These are phyloP conservation scores for Nicotiana attenuata DNA, from an alignment of 257 asterid species.

Conservation along the genomic window DNA sequence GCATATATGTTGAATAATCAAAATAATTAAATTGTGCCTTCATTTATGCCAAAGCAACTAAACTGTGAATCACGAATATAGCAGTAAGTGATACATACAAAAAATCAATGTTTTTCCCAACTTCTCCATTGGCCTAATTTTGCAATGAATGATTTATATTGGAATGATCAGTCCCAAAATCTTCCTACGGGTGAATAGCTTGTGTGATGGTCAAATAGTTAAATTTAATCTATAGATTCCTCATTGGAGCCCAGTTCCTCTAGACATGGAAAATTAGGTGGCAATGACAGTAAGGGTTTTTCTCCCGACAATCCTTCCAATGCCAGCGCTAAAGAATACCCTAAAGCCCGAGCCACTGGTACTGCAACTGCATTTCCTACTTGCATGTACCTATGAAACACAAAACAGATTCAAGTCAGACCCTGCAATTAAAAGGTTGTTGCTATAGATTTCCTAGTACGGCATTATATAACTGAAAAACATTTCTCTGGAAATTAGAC, in stretches of 20 bases:
- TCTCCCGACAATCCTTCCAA: conserved; percentile 29
- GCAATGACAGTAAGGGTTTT: conserved; percentile 38
- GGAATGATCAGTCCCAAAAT: not conserved
- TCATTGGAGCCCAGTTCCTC: not conserved
- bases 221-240: not conserved
- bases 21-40: not conserved
- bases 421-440: not conserved
- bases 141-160: not conserved
- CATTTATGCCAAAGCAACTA: not conserved
- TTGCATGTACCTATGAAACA: conserved; percentile 54
- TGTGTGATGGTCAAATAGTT: not conserved
- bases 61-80: not conserved
- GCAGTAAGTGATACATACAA: not conserved
- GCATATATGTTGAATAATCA: not conserved
- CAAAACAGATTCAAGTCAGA: not conserved
- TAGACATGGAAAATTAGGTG: conserved; percentile 9
- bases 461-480: not conserved
- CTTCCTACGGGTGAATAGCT: not conserved
- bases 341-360: conserved; percentile 79
- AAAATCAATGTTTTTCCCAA: not conserved
- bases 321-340: conserved; percentile 52
- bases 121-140: not conserved
- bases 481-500: not conserved
- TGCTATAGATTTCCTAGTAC: not conserved
- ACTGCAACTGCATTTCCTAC: conserved; percentile 94